Percentiles rank a stretch among this genome's conserved stretches.
Evolutionary conservation across 2,329 filamentous ascomycete genomes (phyloP).

Genomic region (Alternaria novae-zelandiae): DNA sequence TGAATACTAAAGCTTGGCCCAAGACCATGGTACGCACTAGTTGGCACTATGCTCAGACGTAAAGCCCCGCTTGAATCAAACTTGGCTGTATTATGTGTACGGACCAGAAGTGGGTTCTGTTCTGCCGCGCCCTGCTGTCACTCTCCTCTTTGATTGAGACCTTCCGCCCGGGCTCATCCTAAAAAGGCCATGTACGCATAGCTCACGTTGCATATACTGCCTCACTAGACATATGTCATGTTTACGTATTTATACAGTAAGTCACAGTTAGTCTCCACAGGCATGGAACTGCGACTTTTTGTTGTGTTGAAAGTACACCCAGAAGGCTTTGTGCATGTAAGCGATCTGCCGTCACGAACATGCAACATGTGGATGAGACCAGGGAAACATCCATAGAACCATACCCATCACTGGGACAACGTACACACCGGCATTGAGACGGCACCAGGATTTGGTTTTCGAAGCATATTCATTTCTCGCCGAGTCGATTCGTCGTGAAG

Average conservation of each 20-base stretch:
- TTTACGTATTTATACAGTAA: neutral
- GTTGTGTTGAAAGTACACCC: neutral
- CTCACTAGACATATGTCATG: neutral
- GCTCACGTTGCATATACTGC: neutral
- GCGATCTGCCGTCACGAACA: neutral
- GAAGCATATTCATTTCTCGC: constrained; percentile 18
- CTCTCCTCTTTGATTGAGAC: neutral
- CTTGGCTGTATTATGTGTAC: neutral
- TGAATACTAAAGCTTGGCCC: neutral
- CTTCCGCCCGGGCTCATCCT: neutral
- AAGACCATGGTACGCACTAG: neutral
- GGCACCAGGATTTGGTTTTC: constrained; percentile 8
- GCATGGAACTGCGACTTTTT: neutral
- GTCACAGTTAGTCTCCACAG: neutral
- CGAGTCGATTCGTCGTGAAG: constrained; percentile 17
- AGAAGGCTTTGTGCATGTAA: neutral
- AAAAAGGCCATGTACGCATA: neutral
- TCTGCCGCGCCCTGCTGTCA: neutral
- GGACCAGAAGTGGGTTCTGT: neutral
- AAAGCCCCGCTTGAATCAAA: neutral
- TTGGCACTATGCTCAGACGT: neutral
- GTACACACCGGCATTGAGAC: too few relatives aligned
- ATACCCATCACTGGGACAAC: neutral
- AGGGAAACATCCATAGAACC: neutral
- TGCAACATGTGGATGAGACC: neutral